Base-by-base conservation (phyloP, 2,329 filamentous ascomycete genomes). In the Fusarium proliferatum region DNA sequence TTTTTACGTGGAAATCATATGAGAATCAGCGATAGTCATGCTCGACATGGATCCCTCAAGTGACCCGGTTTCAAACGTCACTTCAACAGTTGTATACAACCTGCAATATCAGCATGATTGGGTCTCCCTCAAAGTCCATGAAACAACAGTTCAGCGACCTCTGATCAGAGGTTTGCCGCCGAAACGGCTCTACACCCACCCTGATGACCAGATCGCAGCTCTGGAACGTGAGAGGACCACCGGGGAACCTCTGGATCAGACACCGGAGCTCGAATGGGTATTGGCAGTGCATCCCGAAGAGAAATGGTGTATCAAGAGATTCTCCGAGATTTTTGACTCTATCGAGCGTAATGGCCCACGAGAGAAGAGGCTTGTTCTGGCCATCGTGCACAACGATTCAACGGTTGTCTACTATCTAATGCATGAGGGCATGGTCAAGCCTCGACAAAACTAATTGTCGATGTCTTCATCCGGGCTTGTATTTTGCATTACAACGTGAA, bases 381-480 rank as follows among this genome's bases (percentile, higher is more conserved):
- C 92, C 21, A 93, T 92, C 6, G 84, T 94, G 53, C 92, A 94
- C 79, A 90, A 93, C 76, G 94, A 96, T 82, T 95, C 93, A 73
- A 96, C 94, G 0, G 88, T 96, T 23, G 92, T 94, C 45, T 96
- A 96, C 82, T 96, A 96, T 79, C 88, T 95, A 71, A 89, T 96
- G 80, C 93, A 96, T 77, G 93, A 96, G 81, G 94, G 93, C n/a
- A 90, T 95, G 72, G 93, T 96, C 60, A 96, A 96, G 85, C 94
- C 94, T 30, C 87, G 94, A 64, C 94, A 96, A 81, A 96, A 96
- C 80, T 96, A 84, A 64, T 36, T 30, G 17, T 41, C 38, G 34
- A 6, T 11, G n/a, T 48, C 28, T 21, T 52, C 16, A 16, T 19
- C 61, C 28, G 23, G 43, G 45, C n/a, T 57, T 45, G 19, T 26